A percentile compares a stretch with the other conserved stretches of the same genome.
Evolutionary conservation across 2,329 filamentous ascomycete species (phyloP).

Genomic region (Epichloe uncinata): DNA sequence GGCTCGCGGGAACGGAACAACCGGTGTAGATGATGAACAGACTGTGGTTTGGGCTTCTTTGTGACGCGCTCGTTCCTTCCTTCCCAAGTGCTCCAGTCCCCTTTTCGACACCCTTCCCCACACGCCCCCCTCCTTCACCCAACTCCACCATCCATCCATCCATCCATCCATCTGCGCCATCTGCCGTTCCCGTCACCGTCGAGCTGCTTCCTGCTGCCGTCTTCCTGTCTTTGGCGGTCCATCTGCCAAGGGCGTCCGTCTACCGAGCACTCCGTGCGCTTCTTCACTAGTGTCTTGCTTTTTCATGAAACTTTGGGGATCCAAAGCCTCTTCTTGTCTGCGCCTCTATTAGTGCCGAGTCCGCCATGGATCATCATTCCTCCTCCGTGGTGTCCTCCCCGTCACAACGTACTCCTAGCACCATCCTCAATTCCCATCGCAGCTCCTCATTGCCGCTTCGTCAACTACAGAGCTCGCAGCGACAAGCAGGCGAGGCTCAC

Average conservation of each 20-base stretch:
- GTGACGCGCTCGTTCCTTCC: constrained; percentile 2
- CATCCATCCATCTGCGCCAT: background rate
- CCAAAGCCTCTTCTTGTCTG: background rate
- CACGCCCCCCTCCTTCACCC: background rate
- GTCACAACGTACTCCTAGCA: constrained; percentile 9
- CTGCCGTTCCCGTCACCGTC: constrained; percentile 1
- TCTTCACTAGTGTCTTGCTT: background rate
- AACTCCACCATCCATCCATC: background rate
- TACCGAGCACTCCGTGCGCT: background rate
- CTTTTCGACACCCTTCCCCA: background rate
- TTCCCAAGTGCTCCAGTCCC: background rate
- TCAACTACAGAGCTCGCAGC: constrained; percentile 5
- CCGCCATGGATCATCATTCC: constrained; percentile 19
- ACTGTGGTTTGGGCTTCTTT: background rate
- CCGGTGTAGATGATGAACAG: too few species aligned
- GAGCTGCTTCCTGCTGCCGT: background rate
- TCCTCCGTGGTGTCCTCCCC: constrained; percentile 9
- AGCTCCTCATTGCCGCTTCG: constrained; percentile 3
- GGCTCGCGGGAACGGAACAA: too few species aligned
- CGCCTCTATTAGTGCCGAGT: constrained; percentile 11
- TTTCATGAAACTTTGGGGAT: constrained; percentile 1
- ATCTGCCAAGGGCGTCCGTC: background rate
- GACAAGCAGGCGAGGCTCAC: constrained; percentile 7
- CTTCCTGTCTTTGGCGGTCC: background rate
- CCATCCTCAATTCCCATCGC: constrained; percentile 5